Evolutionary conservation across 345 rosid genomes (phyloP).

Genomic region (Brassica juncea): DNA sequence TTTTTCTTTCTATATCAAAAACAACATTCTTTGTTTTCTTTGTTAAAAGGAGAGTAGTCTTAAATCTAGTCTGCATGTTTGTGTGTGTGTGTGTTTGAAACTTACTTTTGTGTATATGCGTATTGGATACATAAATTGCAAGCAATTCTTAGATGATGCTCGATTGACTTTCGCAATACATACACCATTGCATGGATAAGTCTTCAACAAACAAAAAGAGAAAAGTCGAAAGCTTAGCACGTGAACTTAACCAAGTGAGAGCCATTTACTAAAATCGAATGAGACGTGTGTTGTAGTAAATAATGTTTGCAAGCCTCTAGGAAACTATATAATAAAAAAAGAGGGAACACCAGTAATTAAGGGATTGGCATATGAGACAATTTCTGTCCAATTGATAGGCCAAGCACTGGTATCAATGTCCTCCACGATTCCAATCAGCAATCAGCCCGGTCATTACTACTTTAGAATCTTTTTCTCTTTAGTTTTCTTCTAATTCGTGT

Average conservation of each 20-base stretch:
- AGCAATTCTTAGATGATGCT: not conserved
- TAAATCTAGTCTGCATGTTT: not conserved
- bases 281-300: not conserved
- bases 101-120: not conserved
- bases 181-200: not conserved
- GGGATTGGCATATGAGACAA: not conserved
- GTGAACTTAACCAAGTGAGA: conserved; percentile 12
- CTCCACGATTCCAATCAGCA: conserved; percentile 24
- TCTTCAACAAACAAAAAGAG: not conserved
- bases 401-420: conserved; percentile 24
- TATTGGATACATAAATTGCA: not conserved
- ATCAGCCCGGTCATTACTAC: not conserved
- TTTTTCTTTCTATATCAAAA: too few relatives aligned
- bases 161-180: not conserved
- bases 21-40: not conserved
- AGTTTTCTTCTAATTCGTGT: not conserved
- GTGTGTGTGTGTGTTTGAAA: not conserved
- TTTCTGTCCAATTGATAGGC: conserved; percentile 19
- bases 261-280: not conserved
- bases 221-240: conserved; percentile 20
- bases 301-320: conserved; percentile 1
- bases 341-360: conserved; percentile 20
- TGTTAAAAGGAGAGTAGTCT: not conserved
- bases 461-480: not conserved
- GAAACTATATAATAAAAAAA: not conserved